Conservation (phyloP, 1,284 basidiomycete genomes). For the Gymnopus androsaceus region DNA sequence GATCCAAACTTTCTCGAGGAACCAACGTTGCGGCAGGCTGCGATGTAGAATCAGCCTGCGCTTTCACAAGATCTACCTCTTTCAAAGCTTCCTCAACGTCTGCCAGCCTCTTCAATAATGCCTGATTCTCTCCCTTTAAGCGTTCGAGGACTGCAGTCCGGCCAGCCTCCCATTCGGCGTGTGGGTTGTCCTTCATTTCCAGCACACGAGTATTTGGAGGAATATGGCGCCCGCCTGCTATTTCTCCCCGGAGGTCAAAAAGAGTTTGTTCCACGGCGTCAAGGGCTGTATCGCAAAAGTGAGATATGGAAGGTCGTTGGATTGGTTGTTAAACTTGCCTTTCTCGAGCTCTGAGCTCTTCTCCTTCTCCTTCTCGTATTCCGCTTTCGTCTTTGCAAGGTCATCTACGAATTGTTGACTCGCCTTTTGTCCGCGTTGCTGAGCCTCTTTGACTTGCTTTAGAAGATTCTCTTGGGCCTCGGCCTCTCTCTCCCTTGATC, state of each 20-base stretch:
- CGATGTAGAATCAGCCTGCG: conserved; percentile 11
- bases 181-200: conserved; percentile 74
- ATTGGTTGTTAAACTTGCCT: conserved; percentile 37
- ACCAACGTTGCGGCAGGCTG: conserved; percentile 44
- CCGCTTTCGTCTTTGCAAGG: background rate
- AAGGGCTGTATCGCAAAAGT: conserved; percentile 42
- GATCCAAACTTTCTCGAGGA: conserved; percentile 71
- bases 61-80: conserved; percentile 14
- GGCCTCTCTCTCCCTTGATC: conserved; percentile 25
- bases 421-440: too few species aligned
- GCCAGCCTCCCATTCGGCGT: conserved; percentile 69
- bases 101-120: conserved; percentile 57
- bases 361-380: conserved; percentile 39
- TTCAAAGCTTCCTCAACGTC: conserved; percentile 51
- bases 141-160: conserved; percentile 69
- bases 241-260: conserved; percentile 73
- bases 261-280: conserved; percentile 70
- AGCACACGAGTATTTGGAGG: conserved; percentile 72
- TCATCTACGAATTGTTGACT: conserved; percentile 7
- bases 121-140: conserved; percentile 75
- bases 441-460: background rate
- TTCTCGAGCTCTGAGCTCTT: conserved; percentile 32
- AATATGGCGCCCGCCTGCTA: conserved; percentile 77
- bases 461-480: conserved; percentile 12
- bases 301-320: background rate